phyloP scores from a whole-genome alignment of 768 basidiomycete species.

The Candolleomyces efflorescens region DNA sequence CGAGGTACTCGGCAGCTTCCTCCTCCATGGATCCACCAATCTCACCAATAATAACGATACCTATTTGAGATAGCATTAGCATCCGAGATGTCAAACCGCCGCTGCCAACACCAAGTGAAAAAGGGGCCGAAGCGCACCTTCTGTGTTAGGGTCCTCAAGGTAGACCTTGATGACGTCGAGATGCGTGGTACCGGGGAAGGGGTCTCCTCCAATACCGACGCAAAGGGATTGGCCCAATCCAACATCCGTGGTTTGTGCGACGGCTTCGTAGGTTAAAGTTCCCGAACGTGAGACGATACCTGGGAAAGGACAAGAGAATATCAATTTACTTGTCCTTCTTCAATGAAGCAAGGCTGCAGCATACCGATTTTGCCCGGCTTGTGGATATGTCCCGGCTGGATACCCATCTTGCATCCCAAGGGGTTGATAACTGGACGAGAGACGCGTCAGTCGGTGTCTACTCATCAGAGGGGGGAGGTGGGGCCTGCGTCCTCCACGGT shows the following conservation, averaged over 20 bases:
- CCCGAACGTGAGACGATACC: conserved; percentile 95
- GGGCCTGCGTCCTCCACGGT: no score
- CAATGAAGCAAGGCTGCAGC: conserved; percentile 15
- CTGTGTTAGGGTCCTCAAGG: conserved; percentile 89
- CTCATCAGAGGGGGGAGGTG: no score
- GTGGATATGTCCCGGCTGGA: conserved; percentile 97
- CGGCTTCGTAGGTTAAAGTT: conserved; percentile 97
- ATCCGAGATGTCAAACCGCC: conserved; percentile 1
- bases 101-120: neutral
- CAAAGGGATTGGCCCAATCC: conserved; percentile 96
- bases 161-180: conserved; percentile 95
- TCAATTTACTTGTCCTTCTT: neutral
- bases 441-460: no score
- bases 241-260: conserved; percentile 92
- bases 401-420: conserved; percentile 98
- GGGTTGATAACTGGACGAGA: conserved; percentile 76
- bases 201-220: conserved; percentile 96
- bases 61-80: conserved; percentile 31
- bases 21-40: conserved; percentile 99
- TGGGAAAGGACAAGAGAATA: conserved; percentile 20
- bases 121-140: conserved; percentile 48
- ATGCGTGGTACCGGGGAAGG: conserved; percentile 95
- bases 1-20: conserved; percentile 95
- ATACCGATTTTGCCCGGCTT: conserved; percentile 91
- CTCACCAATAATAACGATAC: conserved; percentile 97